phyloP scores from a whole-genome alignment of 441 rosid species.

The Daphne laureola region DNA sequence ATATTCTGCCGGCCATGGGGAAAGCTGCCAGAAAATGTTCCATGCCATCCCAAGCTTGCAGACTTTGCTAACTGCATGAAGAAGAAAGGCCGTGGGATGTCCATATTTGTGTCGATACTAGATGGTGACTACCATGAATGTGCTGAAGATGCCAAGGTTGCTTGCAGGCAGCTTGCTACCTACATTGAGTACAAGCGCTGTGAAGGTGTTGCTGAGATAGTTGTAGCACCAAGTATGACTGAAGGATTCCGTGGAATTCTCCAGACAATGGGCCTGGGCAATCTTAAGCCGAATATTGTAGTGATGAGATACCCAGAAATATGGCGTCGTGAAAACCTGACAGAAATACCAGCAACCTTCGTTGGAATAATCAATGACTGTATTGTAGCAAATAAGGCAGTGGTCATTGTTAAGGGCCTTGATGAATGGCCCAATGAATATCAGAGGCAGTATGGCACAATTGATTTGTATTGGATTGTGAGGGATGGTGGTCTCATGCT shows the following conservation, averaged over 20 bases:
- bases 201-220: slow-evolving; percentile 98
- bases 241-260: slow-evolving; percentile 96
- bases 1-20: slow-evolving; percentile 99
- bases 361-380: slow-evolving; percentile 95
- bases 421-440: slow-evolving; percentile 99
- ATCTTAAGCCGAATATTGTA: slow-evolving; percentile 93
- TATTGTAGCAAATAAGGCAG: slow-evolving; percentile 97
- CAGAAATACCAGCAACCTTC: slow-evolving; percentile 84
- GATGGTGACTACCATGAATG: slow-evolving; percentile 93
- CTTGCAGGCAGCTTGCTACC: slow-evolving; percentile 77
- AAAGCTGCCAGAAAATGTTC: slow-evolving; percentile 93
- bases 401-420: slow-evolving; percentile 93
- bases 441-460: slow-evolving; percentile 91
- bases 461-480: slow-evolving; percentile 97
- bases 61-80: slow-evolving; percentile 99
- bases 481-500: slow-evolving; percentile 99
- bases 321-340: slow-evolving; percentile 94
- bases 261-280: slow-evolving; percentile 98
- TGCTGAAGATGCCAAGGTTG: slow-evolving; percentile 94
- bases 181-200: slow-evolving; percentile 90
- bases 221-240: slow-evolving; percentile 96
- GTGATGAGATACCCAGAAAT: slow-evolving; percentile 99
- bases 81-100: slow-evolving; percentile 99
- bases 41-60: slow-evolving; percentile 97
- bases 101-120: slow-evolving; percentile 78